Evolutionary conservation across 148 eudicot genomes (phyloP).

Genomic region (Polygonum maritimum): DNA sequence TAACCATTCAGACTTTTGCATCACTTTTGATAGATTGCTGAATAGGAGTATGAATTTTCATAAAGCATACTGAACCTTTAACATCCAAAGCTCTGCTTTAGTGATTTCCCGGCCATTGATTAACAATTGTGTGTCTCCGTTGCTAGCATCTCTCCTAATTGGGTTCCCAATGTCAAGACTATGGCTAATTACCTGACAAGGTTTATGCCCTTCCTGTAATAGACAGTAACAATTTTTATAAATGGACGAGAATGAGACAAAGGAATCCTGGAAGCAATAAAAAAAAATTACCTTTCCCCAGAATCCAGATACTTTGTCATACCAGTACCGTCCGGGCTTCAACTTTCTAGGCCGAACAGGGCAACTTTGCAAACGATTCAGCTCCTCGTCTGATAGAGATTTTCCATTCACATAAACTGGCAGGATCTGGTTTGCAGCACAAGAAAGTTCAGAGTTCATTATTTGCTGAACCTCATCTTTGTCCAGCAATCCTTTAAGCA

Average conservation of each 20-base stretch:
- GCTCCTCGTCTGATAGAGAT: slow-evolving; percentile 38
- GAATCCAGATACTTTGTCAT: slow-evolving; percentile 69
- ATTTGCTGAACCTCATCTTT: slow-evolving; percentile 30
- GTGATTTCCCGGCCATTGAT: slow-evolving; percentile 64
- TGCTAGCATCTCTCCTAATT: slow-evolving; percentile 48
- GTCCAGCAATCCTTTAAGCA: slow-evolving; percentile 37
- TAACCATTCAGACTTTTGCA: neutral
- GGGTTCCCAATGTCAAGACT: slow-evolving; percentile 34
- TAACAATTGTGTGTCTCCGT: slow-evolving; percentile 46
- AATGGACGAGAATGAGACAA: neutral
- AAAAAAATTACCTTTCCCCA: slow-evolving; percentile 76
- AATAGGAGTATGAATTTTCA: neutral
- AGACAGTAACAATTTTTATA: neutral
- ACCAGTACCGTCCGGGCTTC: slow-evolving; percentile 79
- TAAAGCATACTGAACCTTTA: slow-evolving; percentile 33
- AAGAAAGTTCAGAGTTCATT: slow-evolving; percentile 44
- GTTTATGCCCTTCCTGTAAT: slow-evolving; percentile 66
- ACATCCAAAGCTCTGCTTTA: slow-evolving; percentile 43
- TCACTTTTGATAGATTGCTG: neutral
- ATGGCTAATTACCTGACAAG: slow-evolving; percentile 66
- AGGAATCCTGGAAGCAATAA: neutral
- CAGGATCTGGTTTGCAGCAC: slow-evolving; percentile 48
- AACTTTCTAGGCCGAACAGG: slow-evolving; percentile 59
- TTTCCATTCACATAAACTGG: slow-evolving; percentile 52
- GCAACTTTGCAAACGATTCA: slow-evolving; percentile 42